Conservation (phyloP, 306 rosid species). For the Alnus glutinosa region DNA sequence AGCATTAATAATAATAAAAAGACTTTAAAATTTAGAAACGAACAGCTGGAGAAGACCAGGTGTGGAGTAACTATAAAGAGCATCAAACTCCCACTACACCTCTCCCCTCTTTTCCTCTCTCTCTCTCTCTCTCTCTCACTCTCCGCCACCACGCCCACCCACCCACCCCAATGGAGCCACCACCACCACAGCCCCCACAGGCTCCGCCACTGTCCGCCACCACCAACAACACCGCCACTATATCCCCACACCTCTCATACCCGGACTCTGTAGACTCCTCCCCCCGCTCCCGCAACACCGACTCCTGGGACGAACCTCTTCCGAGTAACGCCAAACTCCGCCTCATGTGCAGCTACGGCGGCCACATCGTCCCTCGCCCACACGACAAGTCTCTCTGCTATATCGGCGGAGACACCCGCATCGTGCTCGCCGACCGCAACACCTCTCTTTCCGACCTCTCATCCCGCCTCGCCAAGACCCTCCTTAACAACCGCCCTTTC, state of each 20-base stretch:
- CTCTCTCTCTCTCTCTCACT: constrained; percentile 11
- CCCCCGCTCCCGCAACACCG: constrained; percentile 79
- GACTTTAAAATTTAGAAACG: background rate
- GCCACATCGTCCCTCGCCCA: constrained; percentile 95
- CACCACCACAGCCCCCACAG: background rate
- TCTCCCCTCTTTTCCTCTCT: background rate
- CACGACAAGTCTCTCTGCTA: constrained; percentile 93
- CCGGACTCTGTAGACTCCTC: constrained; percentile 81
- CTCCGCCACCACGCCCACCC: background rate
- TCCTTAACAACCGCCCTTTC: constrained; percentile 59
- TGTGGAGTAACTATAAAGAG: constrained; percentile 41
- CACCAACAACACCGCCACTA: constrained; percentile 25
- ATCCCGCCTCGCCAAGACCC: constrained; percentile 73
- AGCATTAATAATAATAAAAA: background rate
- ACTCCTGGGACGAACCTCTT: constrained; percentile 77
- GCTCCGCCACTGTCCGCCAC: constrained; percentile 34
- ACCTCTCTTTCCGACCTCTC: constrained; percentile 69
- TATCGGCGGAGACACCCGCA: constrained; percentile 92
- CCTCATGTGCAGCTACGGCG: constrained; percentile 96
- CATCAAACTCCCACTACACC: background rate
- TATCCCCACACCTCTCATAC: constrained; percentile 46
- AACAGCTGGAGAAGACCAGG: constrained; percentile 29
- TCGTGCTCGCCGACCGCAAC: constrained; percentile 71
- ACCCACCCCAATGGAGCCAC: constrained; percentile 45
- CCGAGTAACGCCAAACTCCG: constrained; percentile 64